These are phyloP conservation scores for Yamadazyma diospyri DNA, from an alignment of 1,139 yeast genomes.

Conservation along the genomic window DNA sequence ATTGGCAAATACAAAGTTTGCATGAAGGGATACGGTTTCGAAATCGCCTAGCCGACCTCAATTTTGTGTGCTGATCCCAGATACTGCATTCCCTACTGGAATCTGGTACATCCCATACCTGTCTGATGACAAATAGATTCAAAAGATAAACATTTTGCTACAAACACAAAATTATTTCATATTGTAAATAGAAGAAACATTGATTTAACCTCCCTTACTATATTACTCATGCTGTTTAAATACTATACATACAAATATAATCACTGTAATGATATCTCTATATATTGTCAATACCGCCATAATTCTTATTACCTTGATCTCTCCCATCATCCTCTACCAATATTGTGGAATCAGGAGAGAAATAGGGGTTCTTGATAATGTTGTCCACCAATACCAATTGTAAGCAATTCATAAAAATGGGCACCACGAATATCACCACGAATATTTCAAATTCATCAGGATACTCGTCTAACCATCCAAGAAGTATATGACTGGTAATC, in stretches of 20 bases:
- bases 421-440: constrained; percentile 80
- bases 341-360: constrained; percentile 13
- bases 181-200: constrained; percentile 3
- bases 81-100: no score
- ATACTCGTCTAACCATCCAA: constrained; percentile 77
- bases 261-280: no score
- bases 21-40: constrained; percentile 91
- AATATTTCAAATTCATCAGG: constrained; percentile 77
- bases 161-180: no score
- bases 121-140: no score
- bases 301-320: constrained; percentile 1
- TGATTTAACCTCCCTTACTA: no score
- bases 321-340: constrained; percentile 10
- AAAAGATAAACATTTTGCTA: no score
- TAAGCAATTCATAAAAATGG: constrained; percentile 75
- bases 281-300: neutral
- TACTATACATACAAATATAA: no score
- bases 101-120: no score
- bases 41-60: constrained; percentile 17
- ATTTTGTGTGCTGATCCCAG: no score
- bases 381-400: constrained; percentile 87
- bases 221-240: no score
- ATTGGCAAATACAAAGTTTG: constrained; percentile 74
- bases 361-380: constrained; percentile 60
- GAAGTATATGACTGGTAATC: constrained; percentile 42